phyloP scores from a whole-genome alignment of 495 filamentous ascomycete species.

The Thermothielavioides terrestris region DNA sequence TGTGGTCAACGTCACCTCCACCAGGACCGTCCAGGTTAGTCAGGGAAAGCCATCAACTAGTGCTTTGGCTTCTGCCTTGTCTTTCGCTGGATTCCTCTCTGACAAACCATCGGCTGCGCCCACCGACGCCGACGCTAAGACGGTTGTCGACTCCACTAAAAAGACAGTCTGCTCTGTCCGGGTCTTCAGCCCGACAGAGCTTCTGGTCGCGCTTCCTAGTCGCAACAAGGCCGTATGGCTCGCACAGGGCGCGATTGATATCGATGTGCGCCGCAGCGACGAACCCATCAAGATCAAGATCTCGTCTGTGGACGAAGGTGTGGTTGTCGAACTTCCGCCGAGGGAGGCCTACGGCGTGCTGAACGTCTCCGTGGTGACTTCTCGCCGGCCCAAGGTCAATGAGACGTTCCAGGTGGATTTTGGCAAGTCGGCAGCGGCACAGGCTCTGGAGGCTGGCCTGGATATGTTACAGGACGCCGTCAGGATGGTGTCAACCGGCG shows the following conservation, averaged over 20 bases:
- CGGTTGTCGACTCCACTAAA: conserved; percentile 4
- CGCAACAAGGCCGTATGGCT: conserved; percentile 34
- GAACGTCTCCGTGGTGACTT: conserved; percentile 37
- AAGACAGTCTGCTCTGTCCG: conserved; percentile 32
- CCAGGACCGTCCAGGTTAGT: conserved; percentile 24
- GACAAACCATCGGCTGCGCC: conserved; percentile 26
- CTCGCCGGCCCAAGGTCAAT: conserved; percentile 36
- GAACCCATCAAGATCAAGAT: conserved; percentile 33
- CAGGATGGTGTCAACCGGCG: conserved; percentile 25
- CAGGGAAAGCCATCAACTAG: conserved; percentile 33
- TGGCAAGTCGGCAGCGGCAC: conserved; percentile 28
- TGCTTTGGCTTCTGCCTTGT: conserved; percentile 29
- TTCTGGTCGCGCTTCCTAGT: conserved; percentile 32
- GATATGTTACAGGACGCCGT: conserved; percentile 30
- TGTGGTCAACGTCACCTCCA: conserved; percentile 32
- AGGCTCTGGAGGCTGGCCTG: conserved; percentile 31
- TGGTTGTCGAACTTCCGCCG: conserved; percentile 33
- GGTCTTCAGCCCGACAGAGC: conserved; percentile 28
- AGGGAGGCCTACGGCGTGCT: conserved; percentile 36
- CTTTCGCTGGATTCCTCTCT: conserved; percentile 32
- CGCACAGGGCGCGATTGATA: conserved; percentile 33
- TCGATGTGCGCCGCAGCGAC: conserved; percentile 36
- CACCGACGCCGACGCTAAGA: conserved; percentile 14
- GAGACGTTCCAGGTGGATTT: conserved; percentile 39
- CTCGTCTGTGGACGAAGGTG: conserved; percentile 35